Evolutionary conservation across 1,284 basidiomycete genomes (phyloP), one percentile per base, ranked within the genome.

Genomic region (Apiotrichum brassicae): DNA sequence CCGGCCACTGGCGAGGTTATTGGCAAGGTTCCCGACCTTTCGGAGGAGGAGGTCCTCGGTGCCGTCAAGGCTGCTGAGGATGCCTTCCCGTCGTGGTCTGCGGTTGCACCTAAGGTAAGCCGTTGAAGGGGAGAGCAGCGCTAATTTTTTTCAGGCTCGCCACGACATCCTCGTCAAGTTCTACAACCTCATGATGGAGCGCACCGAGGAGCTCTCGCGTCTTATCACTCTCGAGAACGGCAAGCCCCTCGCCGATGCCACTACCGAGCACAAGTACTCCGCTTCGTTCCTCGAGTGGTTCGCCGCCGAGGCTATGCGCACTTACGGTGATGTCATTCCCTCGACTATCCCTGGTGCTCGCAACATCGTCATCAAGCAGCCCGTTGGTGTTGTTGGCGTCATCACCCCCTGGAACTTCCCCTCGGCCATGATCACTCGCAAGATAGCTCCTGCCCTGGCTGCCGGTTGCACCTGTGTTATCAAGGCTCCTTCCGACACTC

Each of bases 391-490:
- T 28, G 68, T 68, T 48, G 65, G 64, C 18, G 54, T 70, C 49
- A 70, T 70, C 52, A 69, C 69, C 50, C 62, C 72, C 63, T 65
- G 74, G 75, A 56, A 56, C 50, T 56, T 43, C 37, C 38, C 43
- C 14, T 37, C 41, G 30, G 89, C 88, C 0, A 94, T 94, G 77
- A 76, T 80, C 58, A 76, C 76, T 0, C 70, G 78, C 33, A 79
- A 79, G 64, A 62, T 78, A 24, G 76, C 68, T 3, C 76, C 79
- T 1, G 79, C 79, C 1, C 81, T 97, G 11, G 87, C 91, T 8
- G 92, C 91, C 22, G 94, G 94, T 26, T 97, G 94, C 73, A 95
- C 93, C 0, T 80, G 83, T 3, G 92, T 98, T 49, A 83, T 97
- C 71, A 97, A 98, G 68, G 91, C 93, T 1, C 85, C 94, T 2